These are phyloP conservation scores for Pseudonitzschia delicatissima DNA, from an alignment of 108 stramenopile genomes.

Conservation along the genomic window DNA sequence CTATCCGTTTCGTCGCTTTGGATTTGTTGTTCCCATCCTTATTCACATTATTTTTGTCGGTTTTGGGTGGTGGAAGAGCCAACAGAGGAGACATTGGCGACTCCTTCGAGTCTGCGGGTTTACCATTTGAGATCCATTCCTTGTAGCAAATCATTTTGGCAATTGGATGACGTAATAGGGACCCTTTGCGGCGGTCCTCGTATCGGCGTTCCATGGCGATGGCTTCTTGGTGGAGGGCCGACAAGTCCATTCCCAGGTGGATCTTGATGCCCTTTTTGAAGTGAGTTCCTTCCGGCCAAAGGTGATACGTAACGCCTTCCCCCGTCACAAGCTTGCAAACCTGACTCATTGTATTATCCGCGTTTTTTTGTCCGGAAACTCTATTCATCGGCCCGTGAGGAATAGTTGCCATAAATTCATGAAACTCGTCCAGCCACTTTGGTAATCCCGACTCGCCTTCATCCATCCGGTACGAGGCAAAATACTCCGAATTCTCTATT, in stretches of 20 bases:
- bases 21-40: background rate
- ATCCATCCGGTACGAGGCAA: too few relatives aligned
- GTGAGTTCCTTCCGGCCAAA: constrained; percentile 2
- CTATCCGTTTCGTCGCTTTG: background rate
- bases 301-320: constrained; percentile 1
- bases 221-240: background rate
- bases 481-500: background rate
- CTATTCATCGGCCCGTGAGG: background rate
- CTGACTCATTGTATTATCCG: background rate
- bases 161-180: background rate
- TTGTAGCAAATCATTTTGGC: background rate
- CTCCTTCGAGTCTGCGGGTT: background rate
- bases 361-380: background rate
- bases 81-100: background rate
- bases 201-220: background rate
- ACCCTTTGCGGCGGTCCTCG: background rate
- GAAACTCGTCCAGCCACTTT: constrained; percentile 8
- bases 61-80: background rate
- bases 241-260: background rate
- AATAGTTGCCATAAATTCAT: background rate
- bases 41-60: too few relatives aligned
- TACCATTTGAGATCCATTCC: background rate
- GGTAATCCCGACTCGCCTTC: background rate
- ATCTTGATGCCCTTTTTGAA: background rate
- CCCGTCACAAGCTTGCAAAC: background rate